Evolutionary conservation across 768 basidiomycete species (phyloP), one percentile per base, ranked within the genome.

Genomic region (Agaricus subrufescens): DNA sequence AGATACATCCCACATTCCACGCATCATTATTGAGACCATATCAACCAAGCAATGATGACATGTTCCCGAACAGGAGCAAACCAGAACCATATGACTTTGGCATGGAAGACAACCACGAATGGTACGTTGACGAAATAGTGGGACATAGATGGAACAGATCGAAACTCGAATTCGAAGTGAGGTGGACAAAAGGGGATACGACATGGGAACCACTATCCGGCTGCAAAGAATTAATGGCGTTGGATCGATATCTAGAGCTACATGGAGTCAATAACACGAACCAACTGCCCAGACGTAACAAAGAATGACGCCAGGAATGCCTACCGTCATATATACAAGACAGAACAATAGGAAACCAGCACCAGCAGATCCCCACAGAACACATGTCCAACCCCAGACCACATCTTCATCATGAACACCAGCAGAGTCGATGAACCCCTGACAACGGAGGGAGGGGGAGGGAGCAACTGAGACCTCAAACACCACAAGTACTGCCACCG

Each of bases 71-170:
- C 5, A 50, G 71, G 0, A 50, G 60, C 0, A 40, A 56, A 0
- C 58, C 61, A 4, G 63, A 66, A 23, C 67, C 68, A n/a, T 77
- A 75, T 34, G 73, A 77, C 58, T 73, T 75, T 52, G 69, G 75
- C 0, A 58, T 52, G 0, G 52, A 57, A 1, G 62, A 67, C 2
- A 67, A 73, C 2, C 63, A 65, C 0, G 73, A 80, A 58, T 75
- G 66, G 65, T 58, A 69, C 6, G 69, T 79, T 4, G 71, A 77
- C 7, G 62, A 70, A 0, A 67, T 78, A 0, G 31, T 67, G 1
- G 64, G 58, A 0, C 67, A 71, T 53, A n/a, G 54, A 15, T 66
- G 65, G 15, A 48, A 52, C 0, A 54, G 47, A 0, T 45, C 46
- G 9, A 4, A 31, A 31, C 4, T 72, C 0, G 56, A 64, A 29